Evolutionary conservation across 2,329 filamentous ascomycete genomes (phyloP).

Genomic region (Talaromyces verruculosus): DNA sequence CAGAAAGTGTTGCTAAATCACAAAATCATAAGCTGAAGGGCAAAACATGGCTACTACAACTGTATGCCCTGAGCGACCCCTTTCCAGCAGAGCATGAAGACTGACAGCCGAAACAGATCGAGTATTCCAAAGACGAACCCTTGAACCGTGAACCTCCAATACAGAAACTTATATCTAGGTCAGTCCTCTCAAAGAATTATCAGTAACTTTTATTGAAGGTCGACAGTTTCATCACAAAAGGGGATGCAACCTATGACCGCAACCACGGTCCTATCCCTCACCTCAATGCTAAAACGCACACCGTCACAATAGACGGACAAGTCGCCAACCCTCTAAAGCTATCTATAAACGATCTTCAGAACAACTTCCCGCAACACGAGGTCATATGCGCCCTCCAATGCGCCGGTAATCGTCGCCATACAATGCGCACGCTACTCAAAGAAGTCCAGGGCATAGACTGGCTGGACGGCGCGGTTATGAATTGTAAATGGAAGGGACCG

Average conservation of each 20-base stretch:
- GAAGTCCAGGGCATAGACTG: conserved; percentile 62
- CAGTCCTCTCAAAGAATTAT: neutral
- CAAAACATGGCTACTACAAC: neutral
- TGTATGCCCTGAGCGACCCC: neutral
- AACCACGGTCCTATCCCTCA: conserved; percentile 58
- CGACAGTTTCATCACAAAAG: conserved; percentile 55
- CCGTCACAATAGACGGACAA: conserved; percentile 50
- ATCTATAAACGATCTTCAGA: conserved; percentile 47
- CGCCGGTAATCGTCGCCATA: conserved; percentile 61
- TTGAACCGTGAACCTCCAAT: conserved; percentile 36
- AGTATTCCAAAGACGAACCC: conserved; percentile 25
- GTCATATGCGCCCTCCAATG: conserved; percentile 61
- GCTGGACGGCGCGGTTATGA: conserved; percentile 62
- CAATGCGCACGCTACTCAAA: conserved; percentile 60
- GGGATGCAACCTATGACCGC: conserved; percentile 55
- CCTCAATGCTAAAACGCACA: conserved; percentile 43
- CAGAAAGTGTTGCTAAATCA: neutral
- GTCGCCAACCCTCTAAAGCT: conserved; percentile 49
- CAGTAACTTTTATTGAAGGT: neutral
- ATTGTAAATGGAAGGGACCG: conserved; percentile 58
- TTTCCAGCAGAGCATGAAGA: neutral
- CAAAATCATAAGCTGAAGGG: neutral
- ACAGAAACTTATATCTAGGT: conserved; percentile 28
- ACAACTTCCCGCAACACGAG: conserved; percentile 53
- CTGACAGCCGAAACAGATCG: neutral